phyloP scores from a whole-genome alignment of 306 rosid species.

The Trifolium pratense region DNA sequence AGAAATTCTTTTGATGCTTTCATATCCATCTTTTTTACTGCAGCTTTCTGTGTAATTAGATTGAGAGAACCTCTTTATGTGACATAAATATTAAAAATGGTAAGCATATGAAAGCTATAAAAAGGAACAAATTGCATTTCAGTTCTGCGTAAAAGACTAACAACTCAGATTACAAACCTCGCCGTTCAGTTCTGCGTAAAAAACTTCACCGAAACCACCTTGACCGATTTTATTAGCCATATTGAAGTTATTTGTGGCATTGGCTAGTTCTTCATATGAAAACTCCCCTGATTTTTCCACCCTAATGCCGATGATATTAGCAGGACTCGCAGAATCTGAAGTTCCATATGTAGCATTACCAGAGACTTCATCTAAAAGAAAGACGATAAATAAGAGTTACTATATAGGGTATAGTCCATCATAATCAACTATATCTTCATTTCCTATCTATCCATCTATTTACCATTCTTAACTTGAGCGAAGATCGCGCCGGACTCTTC shows the following conservation, averaged over 20 bases:
- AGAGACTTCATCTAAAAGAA: neutral
- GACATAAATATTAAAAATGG: no score
- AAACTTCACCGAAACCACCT: conserved; percentile 94
- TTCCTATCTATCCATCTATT: neutral
- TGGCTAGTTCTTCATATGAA: conserved; percentile 79
- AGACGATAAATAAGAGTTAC: neutral
- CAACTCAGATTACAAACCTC: conserved; percentile 64
- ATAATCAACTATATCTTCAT: neutral
- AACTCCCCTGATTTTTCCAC: conserved; percentile 74
- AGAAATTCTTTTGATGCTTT: conserved; percentile 82
- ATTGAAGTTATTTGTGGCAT: conserved; percentile 79
- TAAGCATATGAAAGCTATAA: neutral
- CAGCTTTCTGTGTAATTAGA: conserved; percentile 66
- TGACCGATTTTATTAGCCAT: conserved; percentile 77
- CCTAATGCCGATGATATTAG: neutral
- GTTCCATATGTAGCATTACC: conserved; percentile 7
- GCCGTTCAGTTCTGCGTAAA: conserved; percentile 87
- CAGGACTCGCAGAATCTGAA: conserved; percentile 14
- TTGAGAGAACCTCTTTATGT: neutral
- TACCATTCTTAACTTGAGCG: neutral
- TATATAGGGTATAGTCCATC: neutral
- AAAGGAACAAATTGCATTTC: conserved; percentile 50
- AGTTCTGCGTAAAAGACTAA: conserved; percentile 75
- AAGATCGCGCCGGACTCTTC: neutral
- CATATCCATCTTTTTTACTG: conserved; percentile 92